Base-by-base conservation (phyloP, 1,284 basidiomycete species). In the Ceratorhiza oryzae-sativae region DNA sequence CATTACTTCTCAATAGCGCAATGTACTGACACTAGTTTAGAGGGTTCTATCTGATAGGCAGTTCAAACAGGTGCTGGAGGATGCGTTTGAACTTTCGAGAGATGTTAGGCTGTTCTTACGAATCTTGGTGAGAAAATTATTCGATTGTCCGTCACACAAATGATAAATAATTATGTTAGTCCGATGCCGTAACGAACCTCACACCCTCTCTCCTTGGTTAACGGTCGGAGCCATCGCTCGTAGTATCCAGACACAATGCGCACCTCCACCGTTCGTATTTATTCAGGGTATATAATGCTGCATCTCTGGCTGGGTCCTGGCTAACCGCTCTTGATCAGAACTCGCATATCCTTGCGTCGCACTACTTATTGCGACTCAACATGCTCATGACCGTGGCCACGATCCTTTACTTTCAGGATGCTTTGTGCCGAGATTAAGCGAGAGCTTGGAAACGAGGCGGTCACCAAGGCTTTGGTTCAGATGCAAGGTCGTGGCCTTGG, bases 381-480 rank as follows among this genome's bases (percentile, higher is more conserved):
- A 92, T 76, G 82, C 84, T 8, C 81, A 86, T 45, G 87, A 86
- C 1, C 84, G 84, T 12, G 92, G 92, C 0, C 90, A 93, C 73
- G 84, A 88, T 27, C 78, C 78, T 85, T 92, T 77, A 93, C 88
- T 1, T 94, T 93, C 77, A 91, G 92, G 78, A 90, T 92, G 88
- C 83, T 94, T 2, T 82, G 88, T 74, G 88, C 91, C 58, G 81
- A 83, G 20, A 90, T 92, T 78, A 71, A 74, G 3, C 59, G 73
- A n/a, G 74, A 70, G 25, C 55, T 70, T 18, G 67, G 67, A 34
- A 42, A 67, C 61, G 53, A 72, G 55, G 51, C 73, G 20, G 53
- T 75, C 72, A 46, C 55, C 49, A 27, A 65, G 61, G 51, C 73
- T 23, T 45, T 72, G 27, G 73, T 75, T 23, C 61, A 62, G 32